phyloP scores from a whole-genome alignment of 78 protist genomes.

The Capsaspora owczarzaki region DNA sequence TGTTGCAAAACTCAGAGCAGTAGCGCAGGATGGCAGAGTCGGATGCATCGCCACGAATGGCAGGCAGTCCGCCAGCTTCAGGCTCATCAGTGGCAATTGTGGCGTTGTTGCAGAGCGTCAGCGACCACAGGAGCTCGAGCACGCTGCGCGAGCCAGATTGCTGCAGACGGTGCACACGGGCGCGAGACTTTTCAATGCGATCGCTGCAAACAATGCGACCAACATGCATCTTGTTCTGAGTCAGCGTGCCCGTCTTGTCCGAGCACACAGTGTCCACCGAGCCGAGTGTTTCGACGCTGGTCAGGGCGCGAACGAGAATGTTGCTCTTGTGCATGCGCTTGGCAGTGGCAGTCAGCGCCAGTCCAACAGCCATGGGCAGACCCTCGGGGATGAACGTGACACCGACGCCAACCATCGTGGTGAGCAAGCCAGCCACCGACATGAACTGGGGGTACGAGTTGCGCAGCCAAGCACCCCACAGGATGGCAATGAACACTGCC shows the following conservation, averaged over 20 bases:
- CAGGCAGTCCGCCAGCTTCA: too few species aligned
- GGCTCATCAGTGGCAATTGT: too few species aligned
- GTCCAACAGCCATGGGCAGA: conserved; percentile 82
- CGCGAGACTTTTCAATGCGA: too few species aligned
- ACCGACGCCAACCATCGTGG: background rate
- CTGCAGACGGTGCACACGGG: too few species aligned
- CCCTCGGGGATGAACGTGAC: conserved; percentile 94
- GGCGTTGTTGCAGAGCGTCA: too few species aligned
- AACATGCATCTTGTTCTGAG: conserved; percentile 63
- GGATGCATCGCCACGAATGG: too few species aligned
- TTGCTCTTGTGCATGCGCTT: conserved; percentile 69
- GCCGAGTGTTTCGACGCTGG: conserved; percentile 83
- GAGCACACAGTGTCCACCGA: conserved; percentile 78
- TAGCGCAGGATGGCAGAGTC: background rate
- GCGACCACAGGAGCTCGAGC: too few species aligned
- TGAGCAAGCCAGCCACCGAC: too few species aligned
- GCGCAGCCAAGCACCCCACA: too few species aligned
- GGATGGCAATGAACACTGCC: conserved; percentile 28
- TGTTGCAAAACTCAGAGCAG: background rate
- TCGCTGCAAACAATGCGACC: background rate
- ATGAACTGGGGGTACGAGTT: too few species aligned
- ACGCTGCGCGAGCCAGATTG: too few species aligned
- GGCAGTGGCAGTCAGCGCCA: conserved; percentile 74
- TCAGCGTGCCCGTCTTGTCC: conserved; percentile 68
- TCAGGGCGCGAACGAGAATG: conserved; percentile 67